Base-by-base conservation (phyloP, 495 filamentous ascomycete species). In the Cercophora samala region DNA sequence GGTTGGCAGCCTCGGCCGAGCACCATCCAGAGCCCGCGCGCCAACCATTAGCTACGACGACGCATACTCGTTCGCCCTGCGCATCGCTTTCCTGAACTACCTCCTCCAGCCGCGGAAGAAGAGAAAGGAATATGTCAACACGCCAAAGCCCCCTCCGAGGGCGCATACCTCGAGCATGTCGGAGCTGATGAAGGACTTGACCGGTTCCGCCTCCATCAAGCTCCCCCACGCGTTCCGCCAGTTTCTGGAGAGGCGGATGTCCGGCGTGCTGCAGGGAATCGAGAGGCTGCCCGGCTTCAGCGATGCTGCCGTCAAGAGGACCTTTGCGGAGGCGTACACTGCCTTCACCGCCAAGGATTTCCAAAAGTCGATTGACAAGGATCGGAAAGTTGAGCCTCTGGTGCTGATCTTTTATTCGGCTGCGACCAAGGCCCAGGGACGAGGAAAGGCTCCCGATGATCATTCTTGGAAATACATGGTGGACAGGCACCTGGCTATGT, bases 401-500 rank as follows among this genome's bases (percentile, higher is more conserved):
- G 71, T 98, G 89, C 81, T 97, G 88, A 84, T 97, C 86, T 69
- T 93, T 89, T 81, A 96, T 89, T 68, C 82, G 21, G 71, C 75
- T n/a, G 80, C 82, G 3, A 80, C 91, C 37, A 97, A 96, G 78
- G 94, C 97, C 60, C 81, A 97, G 67, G 82, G 86, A 70, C 93
- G 93, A 67, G 91, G 92, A 58, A 94, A 92, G 75, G 78, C 86
- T 5, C 83, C 87, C 1, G 89, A 90, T n/a, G 93, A 97, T 77
- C 91, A 96, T 74, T 86, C 86, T 53, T 98, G 93, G 93, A 97
- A 93, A 79, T 82, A 90, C 55, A 89, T 98, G 78, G 93, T 95
- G 15, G 96, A 99, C 73, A 85, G 93, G 62, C 96, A 99, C 75
- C 88, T 98, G 67, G 96, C 96, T 29, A 86, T 99, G 58, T 98